Conservation (phyloP, 371 early-diverging fungal species). For the Syncephalis plumigaleata region DNA sequence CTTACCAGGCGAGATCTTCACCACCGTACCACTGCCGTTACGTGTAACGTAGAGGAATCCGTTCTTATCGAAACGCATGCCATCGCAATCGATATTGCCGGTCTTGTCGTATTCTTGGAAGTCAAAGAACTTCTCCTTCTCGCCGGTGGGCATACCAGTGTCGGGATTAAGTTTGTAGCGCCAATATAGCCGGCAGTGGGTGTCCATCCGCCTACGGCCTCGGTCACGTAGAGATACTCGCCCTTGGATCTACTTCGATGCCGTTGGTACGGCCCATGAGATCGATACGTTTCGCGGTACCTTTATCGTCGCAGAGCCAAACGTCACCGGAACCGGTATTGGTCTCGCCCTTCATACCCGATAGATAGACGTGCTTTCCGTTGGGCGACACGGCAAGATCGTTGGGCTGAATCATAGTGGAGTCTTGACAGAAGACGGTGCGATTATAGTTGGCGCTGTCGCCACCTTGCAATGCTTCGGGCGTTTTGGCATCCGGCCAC, state of each 20-base stretch:
- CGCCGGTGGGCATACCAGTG: conserved; percentile 3
- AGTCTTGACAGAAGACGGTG: conserved; percentile 14
- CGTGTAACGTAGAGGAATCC: conserved; percentile 28
- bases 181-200: neutral
- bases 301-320: conserved; percentile 18
- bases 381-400: conserved; percentile 21
- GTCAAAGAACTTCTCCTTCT: conserved; percentile 15
- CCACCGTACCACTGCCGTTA: conserved; percentile 19
- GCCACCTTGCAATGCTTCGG: too few relatives aligned
- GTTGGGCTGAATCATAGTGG: conserved; percentile 23
- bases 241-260: conserved; percentile 25
- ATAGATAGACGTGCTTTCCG: conserved; percentile 15
- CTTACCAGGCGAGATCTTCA: conserved; percentile 17
- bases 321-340: conserved; percentile 12
- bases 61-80: conserved; percentile 22
- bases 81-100: conserved; percentile 21
- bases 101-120: conserved; percentile 20
- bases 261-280: conserved; percentile 27
- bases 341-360: conserved; percentile 23
- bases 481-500: too few relatives aligned
- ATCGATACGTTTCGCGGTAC: conserved; percentile 13
- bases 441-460: neutral
- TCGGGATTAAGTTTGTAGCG: neutral
- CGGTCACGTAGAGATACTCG: conserved; percentile 23
- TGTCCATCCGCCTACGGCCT: conserved; percentile 1